These are phyloP conservation scores for Globisporangium megalacanthum DNA, from an alignment of 352 stramenopile species.

Conservation along the genomic window DNA sequence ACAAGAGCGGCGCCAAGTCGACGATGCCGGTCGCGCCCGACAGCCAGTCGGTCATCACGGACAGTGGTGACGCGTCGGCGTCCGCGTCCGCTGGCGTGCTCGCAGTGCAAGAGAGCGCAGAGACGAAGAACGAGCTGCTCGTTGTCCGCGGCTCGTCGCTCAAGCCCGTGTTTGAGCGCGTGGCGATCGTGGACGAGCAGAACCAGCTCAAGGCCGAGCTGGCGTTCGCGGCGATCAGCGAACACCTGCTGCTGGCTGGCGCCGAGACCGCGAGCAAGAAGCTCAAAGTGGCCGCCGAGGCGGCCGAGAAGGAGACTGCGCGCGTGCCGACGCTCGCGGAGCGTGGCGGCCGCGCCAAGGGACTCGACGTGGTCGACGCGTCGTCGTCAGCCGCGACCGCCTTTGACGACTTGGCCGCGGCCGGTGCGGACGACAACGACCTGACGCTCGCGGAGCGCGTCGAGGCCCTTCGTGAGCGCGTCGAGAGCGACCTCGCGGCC, in stretches of 20 bases:
- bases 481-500: conserved; percentile 63
- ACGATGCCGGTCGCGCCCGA: conserved; percentile 62
- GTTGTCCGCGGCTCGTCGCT: conserved; percentile 64
- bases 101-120: conserved; percentile 27
- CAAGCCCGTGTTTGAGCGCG: conserved; percentile 76
- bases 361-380: conserved; percentile 56
- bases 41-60: conserved; percentile 26
- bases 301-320: conserved; percentile 42
- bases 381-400: conserved; percentile 16
- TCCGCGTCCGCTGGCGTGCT: conserved; percentile 40
- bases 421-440: conserved; percentile 43
- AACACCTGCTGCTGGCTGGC: conserved; percentile 55
- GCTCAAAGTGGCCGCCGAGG: conserved; percentile 38
- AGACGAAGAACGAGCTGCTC: conserved; percentile 31
- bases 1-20: conserved; percentile 42
- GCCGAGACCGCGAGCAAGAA: conserved; percentile 49
- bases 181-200: conserved; percentile 54
- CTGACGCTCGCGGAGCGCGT: conserved; percentile 73
- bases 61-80: conserved; percentile 10
- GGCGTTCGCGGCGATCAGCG: conserved; percentile 49
- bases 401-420: conserved; percentile 46
- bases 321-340: conserved; percentile 73
- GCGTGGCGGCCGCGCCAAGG: conserved; percentile 48
- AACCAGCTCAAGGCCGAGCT: conserved; percentile 53
- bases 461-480: conserved; percentile 65